Evolutionary conservation across 2,329 filamentous ascomycete genomes (phyloP).

Genomic region (Teratosphaeria pseudoeucalypti): DNA sequence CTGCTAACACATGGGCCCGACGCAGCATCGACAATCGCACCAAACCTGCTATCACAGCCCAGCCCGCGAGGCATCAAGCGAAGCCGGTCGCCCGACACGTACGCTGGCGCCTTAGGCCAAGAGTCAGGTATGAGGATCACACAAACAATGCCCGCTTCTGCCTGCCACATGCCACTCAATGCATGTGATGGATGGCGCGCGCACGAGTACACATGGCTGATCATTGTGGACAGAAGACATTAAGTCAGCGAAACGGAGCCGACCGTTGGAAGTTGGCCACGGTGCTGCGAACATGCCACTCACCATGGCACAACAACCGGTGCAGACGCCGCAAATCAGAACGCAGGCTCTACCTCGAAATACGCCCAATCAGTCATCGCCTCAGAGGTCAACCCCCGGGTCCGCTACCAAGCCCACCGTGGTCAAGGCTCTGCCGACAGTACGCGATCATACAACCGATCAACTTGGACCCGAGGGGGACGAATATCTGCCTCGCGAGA

Average conservation of each 20-base stretch:
- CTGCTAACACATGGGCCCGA: conserved; percentile 23
- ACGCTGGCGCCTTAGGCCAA: conserved; percentile 32
- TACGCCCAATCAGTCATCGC: conserved; percentile 32
- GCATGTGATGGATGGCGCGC: background rate
- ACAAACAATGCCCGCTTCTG: background rate
- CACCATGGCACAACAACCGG: conserved; percentile 38
- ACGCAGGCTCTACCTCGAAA: conserved; percentile 38
- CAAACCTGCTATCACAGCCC: conserved; percentile 32
- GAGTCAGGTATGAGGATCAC: conserved; percentile 54
- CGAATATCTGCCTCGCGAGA: conserved; percentile 89
- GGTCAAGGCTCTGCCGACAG: conserved; percentile 88
- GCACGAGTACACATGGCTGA: background rate
- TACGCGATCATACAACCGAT: conserved; percentile 93
- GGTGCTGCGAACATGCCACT: conserved; percentile 30
- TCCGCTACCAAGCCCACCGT: conserved; percentile 54
- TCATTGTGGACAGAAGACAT: conserved; percentile 30
- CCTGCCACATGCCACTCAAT: conserved; percentile 10
- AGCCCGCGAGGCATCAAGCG: conserved; percentile 65
- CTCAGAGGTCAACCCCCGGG: background rate
- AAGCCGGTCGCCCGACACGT: conserved; percentile 62
- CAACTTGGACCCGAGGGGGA: conserved; percentile 82
- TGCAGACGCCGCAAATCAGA: conserved; percentile 46
- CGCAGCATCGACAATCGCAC: conserved; percentile 37
- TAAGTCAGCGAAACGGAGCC: conserved; percentile 30
- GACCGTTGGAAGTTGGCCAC: conserved; percentile 9